Evolutionary conservation across 768 basidiomycete genomes (phyloP), one percentile per base, ranked within the genome.

Genomic region (Tulasnella sp.): DNA sequence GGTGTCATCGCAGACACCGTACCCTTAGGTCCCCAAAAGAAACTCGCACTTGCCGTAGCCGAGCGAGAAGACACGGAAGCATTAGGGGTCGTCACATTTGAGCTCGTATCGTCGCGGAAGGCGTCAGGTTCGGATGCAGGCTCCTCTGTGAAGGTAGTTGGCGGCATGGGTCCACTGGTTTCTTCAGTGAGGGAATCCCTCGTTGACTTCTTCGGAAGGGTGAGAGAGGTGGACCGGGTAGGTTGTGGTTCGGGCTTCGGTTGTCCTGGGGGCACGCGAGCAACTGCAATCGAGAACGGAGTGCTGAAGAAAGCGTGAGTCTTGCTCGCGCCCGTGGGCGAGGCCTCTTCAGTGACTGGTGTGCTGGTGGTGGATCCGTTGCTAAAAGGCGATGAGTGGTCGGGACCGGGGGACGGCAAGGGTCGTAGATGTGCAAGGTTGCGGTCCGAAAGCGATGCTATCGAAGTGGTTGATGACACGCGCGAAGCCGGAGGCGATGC

Each of bases 271-370:
- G 86, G 84, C 13, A 83, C 82, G 0, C 77, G 77, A 29, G 77
- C 69, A 23, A 77, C 46, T 15, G 77, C 77, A 39, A 85, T 85
- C 20, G 85, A 83, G 44, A 80, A 81, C 48, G 80, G 79, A 10
- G 73, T 73, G 39, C 48, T 73, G 80, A 81, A 81, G 78, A 88
- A 87, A 13, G 87, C 86, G 81, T 86, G 83, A 13, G 88, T 89
- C 83, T 88, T 88, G n/a, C 75, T 77, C 23, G 75, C 75, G 57
- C 85, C 79, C 16, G 82, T 78, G 7, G 82, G 75, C 70, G 82
- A 80, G 20, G 81, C 78, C 80, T 79, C n/a, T 44, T 77, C 77
- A 9, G 69, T 77, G 3, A 70, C 61, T 13, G 51, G 48, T 13
- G 37, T 57, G 61, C 75, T 76, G 18, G 48, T 57, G 26, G 40